Conservation (phyloP, 257 asterid species). For the Euphrasia confusa region DNA sequence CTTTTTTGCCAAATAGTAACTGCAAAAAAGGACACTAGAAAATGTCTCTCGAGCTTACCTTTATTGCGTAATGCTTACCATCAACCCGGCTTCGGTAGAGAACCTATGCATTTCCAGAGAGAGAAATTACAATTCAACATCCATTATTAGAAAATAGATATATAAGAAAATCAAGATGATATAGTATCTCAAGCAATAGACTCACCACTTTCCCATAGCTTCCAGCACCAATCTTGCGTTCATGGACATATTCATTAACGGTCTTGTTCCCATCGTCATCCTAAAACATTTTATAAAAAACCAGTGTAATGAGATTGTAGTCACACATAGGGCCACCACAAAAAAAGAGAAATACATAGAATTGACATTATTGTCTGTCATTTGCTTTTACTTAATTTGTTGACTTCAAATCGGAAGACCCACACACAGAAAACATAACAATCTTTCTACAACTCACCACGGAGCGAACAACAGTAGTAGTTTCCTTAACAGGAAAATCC, state of each 20-base stretch:
- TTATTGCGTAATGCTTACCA: conserved; percentile 82
- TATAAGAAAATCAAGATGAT: conserved; percentile 1
- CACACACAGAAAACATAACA: not conserved
- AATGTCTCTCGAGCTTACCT: conserved; percentile 42
- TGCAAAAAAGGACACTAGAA: not conserved
- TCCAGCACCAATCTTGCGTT: conserved; percentile 87
- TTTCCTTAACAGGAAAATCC: conserved; percentile 89
- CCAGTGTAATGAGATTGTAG: conserved; percentile 1
- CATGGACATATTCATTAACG: conserved; percentile 76
- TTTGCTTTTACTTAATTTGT: not conserved
- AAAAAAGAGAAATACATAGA: not conserved
- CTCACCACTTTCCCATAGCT: conserved; percentile 99
- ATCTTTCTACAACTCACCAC: conserved; percentile 44
- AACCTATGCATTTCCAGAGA: conserved; percentile 51
- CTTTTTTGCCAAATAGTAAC: too few species aligned
- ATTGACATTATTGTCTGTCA: not conserved
- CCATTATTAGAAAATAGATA: not conserved
- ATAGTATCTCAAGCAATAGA: conserved; percentile 20
- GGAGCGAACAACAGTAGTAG: conserved; percentile 52
- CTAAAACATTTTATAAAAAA: conserved; percentile 32
- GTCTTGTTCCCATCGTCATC: conserved; percentile 84
- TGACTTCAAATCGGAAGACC: conserved; percentile 1
- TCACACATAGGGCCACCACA: conserved; percentile 13
- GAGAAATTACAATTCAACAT: conserved; percentile 16
- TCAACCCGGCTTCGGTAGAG: conserved; percentile 73